Evolutionary conservation across 371 early-diverging fungal genomes (phyloP).

Genomic region (Dichotomocladium elegans): DNA sequence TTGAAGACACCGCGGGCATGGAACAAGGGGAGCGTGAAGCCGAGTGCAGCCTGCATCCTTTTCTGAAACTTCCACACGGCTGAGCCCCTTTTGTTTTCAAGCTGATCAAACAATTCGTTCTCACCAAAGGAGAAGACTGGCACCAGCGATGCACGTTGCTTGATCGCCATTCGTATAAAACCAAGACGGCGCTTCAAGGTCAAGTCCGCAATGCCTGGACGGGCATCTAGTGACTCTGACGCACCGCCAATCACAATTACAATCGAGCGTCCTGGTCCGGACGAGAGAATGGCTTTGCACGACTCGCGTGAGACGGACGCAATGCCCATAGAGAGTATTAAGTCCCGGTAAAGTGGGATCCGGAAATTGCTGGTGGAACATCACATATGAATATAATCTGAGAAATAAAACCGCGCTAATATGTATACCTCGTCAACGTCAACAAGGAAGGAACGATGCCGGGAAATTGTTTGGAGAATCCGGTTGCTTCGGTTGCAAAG

Average conservation of each 20-base stretch:
- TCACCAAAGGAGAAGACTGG: conserved; percentile 82
- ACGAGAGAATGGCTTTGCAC: conserved; percentile 66
- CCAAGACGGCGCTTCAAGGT: conserved; percentile 70
- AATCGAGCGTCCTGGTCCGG: conserved; percentile 73
- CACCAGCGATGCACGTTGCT: conserved; percentile 61
- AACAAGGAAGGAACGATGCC: conserved; percentile 62
- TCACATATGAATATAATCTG: neutral
- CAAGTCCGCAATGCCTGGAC: conserved; percentile 62
- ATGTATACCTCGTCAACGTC: conserved; percentile 39
- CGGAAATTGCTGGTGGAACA: conserved; percentile 46
- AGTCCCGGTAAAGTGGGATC: conserved; percentile 72
- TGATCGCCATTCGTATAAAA: conserved; percentile 76
- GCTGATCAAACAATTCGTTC: conserved; percentile 72
- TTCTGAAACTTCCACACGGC: conserved; percentile 53
- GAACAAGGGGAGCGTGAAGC: conserved; percentile 69
- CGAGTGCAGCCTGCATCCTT: conserved; percentile 51
- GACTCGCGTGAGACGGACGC: conserved; percentile 70
- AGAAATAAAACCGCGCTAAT: neutral
- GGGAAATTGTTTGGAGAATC: conserved; percentile 61
- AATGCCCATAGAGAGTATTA: conserved; percentile 64
- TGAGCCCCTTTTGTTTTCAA: conserved; percentile 52
- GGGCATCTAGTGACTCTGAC: conserved; percentile 66
- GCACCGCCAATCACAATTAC: conserved; percentile 80
- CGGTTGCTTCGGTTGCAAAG: conserved; percentile 73
- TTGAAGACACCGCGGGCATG: conserved; percentile 76